These are phyloP conservation scores for Rosa chinensis DNA, from an alignment of 306 rosid genomes.

Conservation along the genomic window DNA sequence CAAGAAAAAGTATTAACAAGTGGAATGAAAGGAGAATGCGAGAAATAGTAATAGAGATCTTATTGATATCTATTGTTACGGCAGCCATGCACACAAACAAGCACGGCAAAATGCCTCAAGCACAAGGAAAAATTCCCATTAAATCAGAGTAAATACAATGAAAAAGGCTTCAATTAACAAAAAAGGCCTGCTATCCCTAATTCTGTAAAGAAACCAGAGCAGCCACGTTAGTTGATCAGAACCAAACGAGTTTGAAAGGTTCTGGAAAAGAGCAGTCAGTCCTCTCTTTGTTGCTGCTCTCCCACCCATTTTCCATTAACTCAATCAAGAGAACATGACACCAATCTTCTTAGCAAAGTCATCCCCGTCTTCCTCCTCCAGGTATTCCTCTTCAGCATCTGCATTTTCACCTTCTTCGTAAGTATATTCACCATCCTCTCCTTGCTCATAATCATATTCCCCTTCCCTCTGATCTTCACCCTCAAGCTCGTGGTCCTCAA, in stretches of 20 bases:
- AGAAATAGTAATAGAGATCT: slow-evolving; percentile 20
- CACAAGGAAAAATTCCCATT: slow-evolving; percentile 51
- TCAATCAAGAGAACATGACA: slow-evolving; percentile 53
- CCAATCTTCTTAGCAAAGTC: slow-evolving; percentile 98
- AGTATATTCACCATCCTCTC: slow-evolving; percentile 68
- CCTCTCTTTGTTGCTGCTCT: neutral
- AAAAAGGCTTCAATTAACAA: slow-evolving; percentile 36
- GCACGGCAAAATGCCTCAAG: slow-evolving; percentile 60
- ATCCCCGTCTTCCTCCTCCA: slow-evolving; percentile 84
- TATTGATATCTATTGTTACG: slow-evolving; percentile 37
- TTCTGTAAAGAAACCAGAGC: slow-evolving; percentile 49
- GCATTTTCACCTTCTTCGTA: slow-evolving; percentile 74
- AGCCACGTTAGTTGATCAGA: slow-evolving; percentile 50
- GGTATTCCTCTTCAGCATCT: slow-evolving; percentile 64
- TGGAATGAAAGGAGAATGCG: neutral
- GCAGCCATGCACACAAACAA: slow-evolving; percentile 60
- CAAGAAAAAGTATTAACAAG: neutral
- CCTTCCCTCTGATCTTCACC: slow-evolving; percentile 67
- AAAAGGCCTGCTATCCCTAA: slow-evolving; percentile 42
- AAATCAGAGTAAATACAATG: slow-evolving; percentile 50
- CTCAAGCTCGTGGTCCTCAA: slow-evolving; percentile 62
- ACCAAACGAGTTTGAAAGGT: slow-evolving; percentile 24
- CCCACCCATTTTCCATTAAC: slow-evolving; percentile 3
- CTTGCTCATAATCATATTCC: slow-evolving; percentile 78
- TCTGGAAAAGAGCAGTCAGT: slow-evolving; percentile 17